Evolutionary conservation across 495 filamentous ascomycete genomes (phyloP).

Genomic region (Amniculicola lignicola): DNA sequence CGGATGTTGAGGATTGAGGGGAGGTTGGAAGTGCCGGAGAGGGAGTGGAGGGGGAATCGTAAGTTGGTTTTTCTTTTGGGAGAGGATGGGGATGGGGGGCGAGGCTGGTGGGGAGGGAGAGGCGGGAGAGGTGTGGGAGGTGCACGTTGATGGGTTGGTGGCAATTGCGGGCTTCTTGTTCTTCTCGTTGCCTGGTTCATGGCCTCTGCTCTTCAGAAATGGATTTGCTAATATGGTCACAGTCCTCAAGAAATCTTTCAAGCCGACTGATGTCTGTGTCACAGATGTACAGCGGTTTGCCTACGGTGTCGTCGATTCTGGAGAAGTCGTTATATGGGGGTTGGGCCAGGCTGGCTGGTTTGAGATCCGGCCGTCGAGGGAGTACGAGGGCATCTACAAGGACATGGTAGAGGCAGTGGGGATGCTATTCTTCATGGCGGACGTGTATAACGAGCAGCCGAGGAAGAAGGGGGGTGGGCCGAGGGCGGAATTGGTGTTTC

Average conservation of each 20-base stretch:
- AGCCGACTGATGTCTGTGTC: constrained; percentile 56
- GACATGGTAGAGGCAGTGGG: constrained; percentile 67
- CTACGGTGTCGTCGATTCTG: constrained; percentile 62
- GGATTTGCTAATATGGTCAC: background rate
- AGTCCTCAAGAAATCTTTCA: constrained; percentile 25
- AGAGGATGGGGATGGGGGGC: background rate
- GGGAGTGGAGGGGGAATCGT: constrained; percentile 39
- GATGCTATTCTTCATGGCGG: constrained; percentile 65
- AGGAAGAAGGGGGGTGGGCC: constrained; percentile 29
- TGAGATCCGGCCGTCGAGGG: constrained; percentile 60
- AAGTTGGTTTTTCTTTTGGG: constrained; percentile 25
- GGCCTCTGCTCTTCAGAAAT: background rate
- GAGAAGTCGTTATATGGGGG: constrained; percentile 67
- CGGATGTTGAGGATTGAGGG: constrained; percentile 57
- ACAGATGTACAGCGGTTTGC: constrained; percentile 62
- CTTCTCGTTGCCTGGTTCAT: background rate
- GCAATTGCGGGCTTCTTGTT: background rate
- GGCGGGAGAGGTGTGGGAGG: background rate
- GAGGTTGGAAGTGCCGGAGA: constrained; percentile 46
- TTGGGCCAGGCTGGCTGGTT: constrained; percentile 77
- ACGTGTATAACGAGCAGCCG: constrained; percentile 43
- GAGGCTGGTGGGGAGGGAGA: background rate
- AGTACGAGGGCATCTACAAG: constrained; percentile 60
- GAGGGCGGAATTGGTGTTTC: constrained; percentile 35
- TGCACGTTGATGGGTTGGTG: background rate